Conservation (phyloP, 1,284 basidiomycete genomes). For the Apiotrichum gamsii region DNA sequence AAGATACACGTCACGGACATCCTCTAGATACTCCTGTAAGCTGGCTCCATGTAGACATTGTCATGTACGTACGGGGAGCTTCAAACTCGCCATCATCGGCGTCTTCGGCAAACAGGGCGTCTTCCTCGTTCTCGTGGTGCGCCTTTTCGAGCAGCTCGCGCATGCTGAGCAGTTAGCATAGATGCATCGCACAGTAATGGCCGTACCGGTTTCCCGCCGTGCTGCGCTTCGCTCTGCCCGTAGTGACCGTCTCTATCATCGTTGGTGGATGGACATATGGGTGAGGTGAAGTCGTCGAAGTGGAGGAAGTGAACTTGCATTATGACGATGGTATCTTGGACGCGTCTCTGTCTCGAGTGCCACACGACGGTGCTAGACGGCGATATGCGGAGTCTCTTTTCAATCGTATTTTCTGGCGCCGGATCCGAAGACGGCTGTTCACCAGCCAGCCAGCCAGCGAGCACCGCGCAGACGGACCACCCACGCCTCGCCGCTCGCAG, state of each 20-base stretch:
- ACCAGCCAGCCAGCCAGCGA: no score
- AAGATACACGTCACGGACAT: slow-evolving; percentile 37
- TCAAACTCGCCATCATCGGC: slow-evolving; percentile 42
- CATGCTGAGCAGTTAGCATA: slow-evolving; percentile 30
- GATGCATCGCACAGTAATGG: neutral
- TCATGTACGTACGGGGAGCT: slow-evolving; percentile 41
- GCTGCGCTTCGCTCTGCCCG: slow-evolving; percentile 34
- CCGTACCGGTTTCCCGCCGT: slow-evolving; percentile 46
- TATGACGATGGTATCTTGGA: no score
- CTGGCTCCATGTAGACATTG: slow-evolving; percentile 1
- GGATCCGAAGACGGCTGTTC: no score
- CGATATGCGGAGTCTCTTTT: no score
- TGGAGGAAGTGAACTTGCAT: no score
- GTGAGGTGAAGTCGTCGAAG: no score
- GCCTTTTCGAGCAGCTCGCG: slow-evolving; percentile 44
- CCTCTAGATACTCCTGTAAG: slow-evolving; percentile 17
- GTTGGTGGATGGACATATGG: no score
- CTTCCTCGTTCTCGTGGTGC: slow-evolving; percentile 39
- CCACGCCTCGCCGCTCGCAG: neutral
- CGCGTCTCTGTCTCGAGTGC: no score
- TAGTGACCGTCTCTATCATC: slow-evolving; percentile 33
- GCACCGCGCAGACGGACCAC: no score
- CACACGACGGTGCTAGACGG: no score
- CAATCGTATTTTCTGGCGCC: no score
- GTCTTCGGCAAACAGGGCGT: slow-evolving; percentile 40